Evolutionary conservation across 768 basidiomycete species (phyloP).

Genomic region (Wakefieldia striispora): DNA sequence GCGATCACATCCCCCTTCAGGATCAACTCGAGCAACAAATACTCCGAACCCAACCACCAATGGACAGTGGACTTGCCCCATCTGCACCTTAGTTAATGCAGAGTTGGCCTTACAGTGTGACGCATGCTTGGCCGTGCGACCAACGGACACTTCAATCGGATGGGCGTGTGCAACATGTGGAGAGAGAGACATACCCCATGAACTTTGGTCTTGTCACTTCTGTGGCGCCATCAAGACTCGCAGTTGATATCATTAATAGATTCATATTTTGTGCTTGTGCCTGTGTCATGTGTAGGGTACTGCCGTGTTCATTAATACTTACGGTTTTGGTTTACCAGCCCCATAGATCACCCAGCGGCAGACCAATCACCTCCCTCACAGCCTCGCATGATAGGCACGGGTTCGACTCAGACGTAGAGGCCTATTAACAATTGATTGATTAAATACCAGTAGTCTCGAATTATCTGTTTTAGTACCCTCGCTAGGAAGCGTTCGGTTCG

Average conservation of each 20-base stretch:
- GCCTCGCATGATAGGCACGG: too few species aligned
- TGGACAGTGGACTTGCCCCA: slow-evolving; percentile 49
- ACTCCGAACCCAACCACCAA: not conserved
- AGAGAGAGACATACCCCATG: slow-evolving; percentile 56
- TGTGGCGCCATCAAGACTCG: slow-evolving; percentile 66
- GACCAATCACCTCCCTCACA: too few species aligned
- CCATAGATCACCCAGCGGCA: too few species aligned
- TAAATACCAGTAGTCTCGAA: too few species aligned
- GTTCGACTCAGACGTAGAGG: too few species aligned
- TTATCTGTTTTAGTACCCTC: too few species aligned
- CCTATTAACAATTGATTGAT: too few species aligned
- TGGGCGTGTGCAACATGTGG: slow-evolving; percentile 72
- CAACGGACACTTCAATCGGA: slow-evolving; percentile 36
- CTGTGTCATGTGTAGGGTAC: too few species aligned
- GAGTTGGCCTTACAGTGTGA: slow-evolving; percentile 51
- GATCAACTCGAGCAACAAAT: not conserved
- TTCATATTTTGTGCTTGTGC: not conserved
- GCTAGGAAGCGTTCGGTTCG: too few species aligned
- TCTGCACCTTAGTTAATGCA: slow-evolving; percentile 69
- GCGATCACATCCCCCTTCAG: not conserved
- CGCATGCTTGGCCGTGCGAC: slow-evolving; percentile 49
- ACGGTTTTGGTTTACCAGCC: too few species aligned
- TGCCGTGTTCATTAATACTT: too few species aligned
- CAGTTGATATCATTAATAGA: slow-evolving; percentile 13
- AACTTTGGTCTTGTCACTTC: slow-evolving; percentile 71